Evolutionary conservation across 2,329 filamentous ascomycete genomes (phyloP), one percentile per base, ranked within the genome.

Genomic region (Clonostachys rosea): DNA sequence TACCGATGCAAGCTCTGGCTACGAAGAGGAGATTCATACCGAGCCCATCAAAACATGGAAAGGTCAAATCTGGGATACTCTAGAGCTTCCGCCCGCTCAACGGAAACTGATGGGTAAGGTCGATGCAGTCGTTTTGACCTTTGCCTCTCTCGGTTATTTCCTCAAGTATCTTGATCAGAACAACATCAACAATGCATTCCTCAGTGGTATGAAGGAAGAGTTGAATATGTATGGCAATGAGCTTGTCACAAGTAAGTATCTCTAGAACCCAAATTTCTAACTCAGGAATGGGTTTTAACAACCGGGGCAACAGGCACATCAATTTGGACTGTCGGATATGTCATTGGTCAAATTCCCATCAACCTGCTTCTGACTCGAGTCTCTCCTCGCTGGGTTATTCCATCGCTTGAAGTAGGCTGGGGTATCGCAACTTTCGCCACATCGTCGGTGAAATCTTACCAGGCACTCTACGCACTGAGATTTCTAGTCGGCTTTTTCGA

Each of bases 261-360:
- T 53, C 46, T 42, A 55, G 45, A 4, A 54, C 45, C 41, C 66
- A 72, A 69, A 51, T 39, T 35, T 4, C 24, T 3, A 10, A 10
- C 24, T 30, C 8, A 4, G 24, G 9, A 8, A 30, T 30, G 24
- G 3, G 24, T 30, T 10, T 30, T 30, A 30, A 30, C 9, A 30
- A 30, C 24, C 24, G 24, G 24, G 24, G 3, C 6, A 30, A 71
- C 68, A 2, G 59, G 62, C 8, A 64, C 73, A 36, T 13, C 16
- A 8, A 69, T 18, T 39, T 18, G 71, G 75, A 73, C 65, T 14
- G 73, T 71, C 36, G 56, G 50, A 5, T 57, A 57, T 40, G 57
- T 60, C 14, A 35, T 59, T 17, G 56, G 56, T 2, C 54, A 59
- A 20, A 54, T 59, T 12, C 57, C 56, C 11, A 46, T 61, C n/a